Evolutionary conservation across 1,284 basidiomycete genomes (phyloP), one percentile per base, ranked within the genome.

Genomic region (Lentinula novae-zelandiae): DNA sequence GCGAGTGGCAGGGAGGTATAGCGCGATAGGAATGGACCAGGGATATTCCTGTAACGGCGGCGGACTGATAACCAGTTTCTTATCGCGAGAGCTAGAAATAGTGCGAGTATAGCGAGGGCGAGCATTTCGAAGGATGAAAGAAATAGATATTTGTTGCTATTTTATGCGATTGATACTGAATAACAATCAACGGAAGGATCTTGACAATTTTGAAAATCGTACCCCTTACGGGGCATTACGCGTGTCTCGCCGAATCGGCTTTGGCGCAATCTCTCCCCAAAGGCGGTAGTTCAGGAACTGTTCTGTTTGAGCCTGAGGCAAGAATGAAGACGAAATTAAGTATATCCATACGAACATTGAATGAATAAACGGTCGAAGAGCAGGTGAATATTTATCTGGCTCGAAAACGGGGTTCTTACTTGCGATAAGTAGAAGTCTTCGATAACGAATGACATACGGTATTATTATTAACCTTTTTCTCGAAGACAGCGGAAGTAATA

Each of bases 1-100:
- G 57, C 53, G 7, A 63, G 57, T 51, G 63, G 64, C 1, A 65
- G 36, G 13, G 60, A 53, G 1, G 63, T 62, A 27, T 51, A 64
- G 17, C 60, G 57, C n/a, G 64, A 63, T 6, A 58, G 33, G 40
- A 62, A 60, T 20, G 64, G 64, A 22, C 60, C 63, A 3, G 59
- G 60, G 46, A 68, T 66, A 40, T 54, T 27, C 53, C 31, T 54
- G 15, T 54, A 54, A 6, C 39, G 53, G 39, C 53, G 53, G 10
- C 9, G 36, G 10, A 15, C 13, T 5, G 27, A 27, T 7, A 54
- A 3, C 53, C 34, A 54, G 5, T 44, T 39, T 3, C 22, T 39
- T 12, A 54, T 7, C 9, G 27, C 53, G 27, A 51, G 49, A 44
- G 39, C 38, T 7, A 54, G 38, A 10, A 20, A 31, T 9, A 40